Evolutionary conservation across 192 early-diverging fungal species (phyloP).

Genomic region (Backusella sp.): DNA sequence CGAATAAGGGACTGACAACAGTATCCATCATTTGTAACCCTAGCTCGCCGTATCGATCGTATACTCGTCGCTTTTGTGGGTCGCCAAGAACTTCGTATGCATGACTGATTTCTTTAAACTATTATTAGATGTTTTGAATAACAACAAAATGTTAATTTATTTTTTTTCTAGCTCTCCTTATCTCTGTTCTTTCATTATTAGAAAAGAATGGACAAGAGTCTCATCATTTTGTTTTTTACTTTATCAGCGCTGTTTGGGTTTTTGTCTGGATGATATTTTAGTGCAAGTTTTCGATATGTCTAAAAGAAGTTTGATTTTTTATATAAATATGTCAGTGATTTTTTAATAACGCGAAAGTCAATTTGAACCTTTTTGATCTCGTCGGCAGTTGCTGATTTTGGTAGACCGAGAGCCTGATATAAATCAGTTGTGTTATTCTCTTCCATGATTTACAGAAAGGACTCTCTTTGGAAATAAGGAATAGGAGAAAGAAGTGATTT

Average conservation of each 20-base stretch:
- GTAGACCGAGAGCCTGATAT: constrained; percentile 49
- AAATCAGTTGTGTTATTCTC: constrained; percentile 46
- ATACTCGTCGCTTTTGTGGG: constrained; percentile 81
- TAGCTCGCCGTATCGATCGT: constrained; percentile 86
- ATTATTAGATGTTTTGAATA: constrained; percentile 13
- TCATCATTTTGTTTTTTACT: constrained; percentile 17
- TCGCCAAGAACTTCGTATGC: constrained; percentile 82
- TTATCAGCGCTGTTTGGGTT: constrained; percentile 41
- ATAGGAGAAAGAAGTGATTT: not conserved
- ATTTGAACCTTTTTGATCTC: constrained; percentile 52
- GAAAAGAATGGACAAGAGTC: not conserved
- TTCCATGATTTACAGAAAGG: constrained; percentile 39
- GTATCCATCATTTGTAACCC: constrained; percentile 76
- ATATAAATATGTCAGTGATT: not conserved
- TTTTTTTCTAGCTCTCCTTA: not conserved
- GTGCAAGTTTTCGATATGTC: constrained; percentile 49
- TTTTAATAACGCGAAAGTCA: not conserved
- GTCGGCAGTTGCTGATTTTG: constrained; percentile 49
- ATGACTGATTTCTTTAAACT: constrained; percentile 84
- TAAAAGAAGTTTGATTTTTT: constrained; percentile 9
- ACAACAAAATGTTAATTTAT: constrained; percentile 1
- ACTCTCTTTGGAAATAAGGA: not conserved
- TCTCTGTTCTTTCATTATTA: not conserved
- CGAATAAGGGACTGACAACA: constrained; percentile 62
- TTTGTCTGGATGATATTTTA: constrained; percentile 73